Evolutionary conservation across 2,329 filamentous ascomycete genomes (phyloP), one percentile per base, ranked within the genome.

Genomic region (Thelonectria blattea): DNA sequence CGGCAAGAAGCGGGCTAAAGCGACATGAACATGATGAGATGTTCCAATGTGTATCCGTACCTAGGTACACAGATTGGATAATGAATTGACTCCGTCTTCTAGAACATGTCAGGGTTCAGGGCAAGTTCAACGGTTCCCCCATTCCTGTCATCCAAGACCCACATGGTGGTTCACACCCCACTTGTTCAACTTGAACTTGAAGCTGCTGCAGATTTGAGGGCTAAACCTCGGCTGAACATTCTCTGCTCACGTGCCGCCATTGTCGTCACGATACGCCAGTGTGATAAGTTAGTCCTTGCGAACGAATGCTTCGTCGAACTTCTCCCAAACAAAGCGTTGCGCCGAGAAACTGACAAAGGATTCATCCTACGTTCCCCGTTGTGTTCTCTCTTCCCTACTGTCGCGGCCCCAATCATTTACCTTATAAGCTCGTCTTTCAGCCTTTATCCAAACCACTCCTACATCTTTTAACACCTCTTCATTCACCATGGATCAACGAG

Each of bases 401-500:
- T 20, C 8, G 24, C 20, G 17, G 17, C 22, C 22, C 1, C 12
- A 37, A 49, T 32, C 27, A 32, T 10, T 27, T 30, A 27, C 43
- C 37, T 41, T 56, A 17, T 37, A 41, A 53, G 22, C 52, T 22
- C 11, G 32, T 56, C 37, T 27, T 24, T 15, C n/a, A 15, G 1
- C 6, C 17, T 14, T n/a, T 45, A 39, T 30, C 47, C 32, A 37
- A 22, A 6, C 22, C 10, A 14, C 18, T 24, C n/a, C 22, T 24
- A 24, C 6, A 58, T 52, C 52, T 64, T 67, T 18, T 18, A 8
- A n/a, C 22, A 14, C 42, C 27, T 51, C 27, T 47, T 39, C 65
- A 22, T 63, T 63, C 41, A 52, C 53, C 53, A 92, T 96, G 90
- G 90, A 96, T 71, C 85, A 88, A 72, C 91, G 92, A 78, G 91